Percentiles rank a stretch among this genome's conserved stretches.
phyloP scores from a whole-genome alignment of 805 yeast genomes.

The Wickerhamiella qilinensis region DNA sequence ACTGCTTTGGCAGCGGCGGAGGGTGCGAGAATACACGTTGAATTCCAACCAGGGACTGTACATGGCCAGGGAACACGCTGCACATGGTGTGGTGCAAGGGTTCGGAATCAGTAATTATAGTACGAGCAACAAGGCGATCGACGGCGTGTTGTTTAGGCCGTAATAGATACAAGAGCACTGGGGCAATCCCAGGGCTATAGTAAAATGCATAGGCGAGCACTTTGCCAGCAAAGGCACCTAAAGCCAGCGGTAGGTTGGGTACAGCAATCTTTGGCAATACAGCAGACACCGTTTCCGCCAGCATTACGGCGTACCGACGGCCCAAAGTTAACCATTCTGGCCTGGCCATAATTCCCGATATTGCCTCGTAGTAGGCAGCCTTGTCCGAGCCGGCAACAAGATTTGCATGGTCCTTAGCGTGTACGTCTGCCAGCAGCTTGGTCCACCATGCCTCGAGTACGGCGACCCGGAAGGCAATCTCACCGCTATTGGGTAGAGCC shows the following conservation, averaged over 20 bases:
- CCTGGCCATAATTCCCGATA: slow-evolving; percentile 24
- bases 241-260: slow-evolving; percentile 37
- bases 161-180: slow-evolving; percentile 23
- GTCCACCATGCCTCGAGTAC: slow-evolving; percentile 26
- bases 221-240: slow-evolving; percentile 54
- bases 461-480: slow-evolving; percentile 13
- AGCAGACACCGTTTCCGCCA: slow-evolving; percentile 38
- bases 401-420: slow-evolving; percentile 12
- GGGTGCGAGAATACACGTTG: not conserved
- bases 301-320: slow-evolving; percentile 13
- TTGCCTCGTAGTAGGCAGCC: slow-evolving; percentile 25
- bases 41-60: slow-evolving; percentile 15
- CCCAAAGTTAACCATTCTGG: slow-evolving; percentile 22
- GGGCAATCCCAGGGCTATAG: slow-evolving; percentile 37
- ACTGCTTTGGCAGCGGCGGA: slow-evolving; percentile 9
- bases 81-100: slow-evolving; percentile 1
- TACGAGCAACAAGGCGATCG: slow-evolving; percentile 14
- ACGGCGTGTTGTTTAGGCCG: slow-evolving; percentile 16
- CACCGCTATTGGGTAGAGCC: slow-evolving; percentile 11
- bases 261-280: slow-evolving; percentile 32
- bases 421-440: slow-evolving; percentile 19
- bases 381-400: slow-evolving; percentile 22
- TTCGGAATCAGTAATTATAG: not conserved
- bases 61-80: slow-evolving; percentile 16
- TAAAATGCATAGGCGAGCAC: slow-evolving; percentile 49